These are phyloP conservation scores for Chiua virens DNA, from an alignment of 768 basidiomycete species.

Conservation along the genomic window DNA sequence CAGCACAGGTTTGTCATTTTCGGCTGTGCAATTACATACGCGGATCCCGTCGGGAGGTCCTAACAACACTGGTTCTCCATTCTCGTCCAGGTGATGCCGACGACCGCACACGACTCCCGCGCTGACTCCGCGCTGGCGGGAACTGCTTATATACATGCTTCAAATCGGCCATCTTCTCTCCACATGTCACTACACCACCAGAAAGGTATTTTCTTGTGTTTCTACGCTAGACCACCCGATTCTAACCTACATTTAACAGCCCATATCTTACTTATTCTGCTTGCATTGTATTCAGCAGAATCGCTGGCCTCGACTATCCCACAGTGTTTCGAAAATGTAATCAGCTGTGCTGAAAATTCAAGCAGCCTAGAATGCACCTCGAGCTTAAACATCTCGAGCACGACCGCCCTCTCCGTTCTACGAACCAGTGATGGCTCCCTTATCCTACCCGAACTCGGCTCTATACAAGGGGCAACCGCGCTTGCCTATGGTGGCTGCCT, in stretches of 20 bases:
- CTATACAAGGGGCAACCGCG: background rate
- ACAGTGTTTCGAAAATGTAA: constrained; percentile 12
- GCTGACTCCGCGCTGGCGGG: too few species aligned
- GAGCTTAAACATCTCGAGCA: background rate
- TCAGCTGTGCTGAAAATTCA: background rate
- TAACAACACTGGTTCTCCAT: too few species aligned
- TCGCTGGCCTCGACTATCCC: constrained; percentile 3
- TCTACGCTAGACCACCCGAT: background rate
- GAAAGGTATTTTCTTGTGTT: constrained; percentile 2
- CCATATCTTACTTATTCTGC: background rate
- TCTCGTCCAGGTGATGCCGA: too few species aligned
- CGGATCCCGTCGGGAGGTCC: too few species aligned
- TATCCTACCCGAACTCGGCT: background rate
- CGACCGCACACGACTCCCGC: too few species aligned
- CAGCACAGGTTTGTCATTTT: too few species aligned
- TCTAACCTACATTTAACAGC: background rate
- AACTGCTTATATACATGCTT: too few species aligned
- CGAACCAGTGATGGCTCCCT: constrained; percentile 6
- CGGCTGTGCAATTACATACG: too few species aligned
- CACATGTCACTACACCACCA: constrained; percentile 1
- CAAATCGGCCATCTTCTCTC: background rate
- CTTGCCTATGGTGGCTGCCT: constrained; percentile 9
- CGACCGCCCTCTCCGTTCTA: constrained; percentile 13
- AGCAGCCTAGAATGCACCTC: constrained; percentile 1
- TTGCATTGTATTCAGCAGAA: background rate